Evolutionary conservation across 371 early-diverging fungal genomes (phyloP), one percentile per base, ranked within the genome.

Genomic region (Mucor lusitanicus): DNA sequence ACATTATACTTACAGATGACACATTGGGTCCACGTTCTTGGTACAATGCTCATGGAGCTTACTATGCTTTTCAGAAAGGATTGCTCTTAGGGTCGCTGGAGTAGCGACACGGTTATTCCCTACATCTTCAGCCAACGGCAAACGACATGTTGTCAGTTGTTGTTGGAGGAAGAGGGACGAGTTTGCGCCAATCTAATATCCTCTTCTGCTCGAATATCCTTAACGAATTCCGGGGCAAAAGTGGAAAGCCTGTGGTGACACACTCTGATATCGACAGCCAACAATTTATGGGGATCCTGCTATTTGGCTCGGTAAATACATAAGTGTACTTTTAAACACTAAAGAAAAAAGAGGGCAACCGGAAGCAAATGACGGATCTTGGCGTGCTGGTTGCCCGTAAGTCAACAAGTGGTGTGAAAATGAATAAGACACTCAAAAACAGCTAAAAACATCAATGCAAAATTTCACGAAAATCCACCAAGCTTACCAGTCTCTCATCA

Each of bases 151-250:
- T 23, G 23, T 8, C 50, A 25, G 25, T 23, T 25, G 50, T 23
- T 12, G 50, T 23, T 12, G 50, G 11, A 23, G 25, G 50, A 50
- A 9, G 25, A 13, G 11, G 23, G 25, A 37, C 23, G 9, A 50
- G 23, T 50, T 19, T 50, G 23, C 25, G 25, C 13, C 50, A 25
- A 19, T 50, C 23, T 50, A 25, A 50, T 23, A 50, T 50, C 21
- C 23, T 50, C 50, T 50, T 50, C 50, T 50, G 50, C 23, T 50
- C 50, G 25, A 50, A 50, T 50, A 50, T 50, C 50, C 50, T 50
- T 50, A 50, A 50, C 23, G 50, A 50, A 25, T 50, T 25, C n/a
- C 25, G 13, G 50, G 25, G 12, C 25, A 50, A 3, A 23, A 23
- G 25, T 1, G 8, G 3, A 50, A 23, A 4, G 12, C 8, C 25